These are phyloP conservation scores for Ephemerocybe angulata DNA, from an alignment of 768 basidiomycete genomes.

Conservation along the genomic window DNA sequence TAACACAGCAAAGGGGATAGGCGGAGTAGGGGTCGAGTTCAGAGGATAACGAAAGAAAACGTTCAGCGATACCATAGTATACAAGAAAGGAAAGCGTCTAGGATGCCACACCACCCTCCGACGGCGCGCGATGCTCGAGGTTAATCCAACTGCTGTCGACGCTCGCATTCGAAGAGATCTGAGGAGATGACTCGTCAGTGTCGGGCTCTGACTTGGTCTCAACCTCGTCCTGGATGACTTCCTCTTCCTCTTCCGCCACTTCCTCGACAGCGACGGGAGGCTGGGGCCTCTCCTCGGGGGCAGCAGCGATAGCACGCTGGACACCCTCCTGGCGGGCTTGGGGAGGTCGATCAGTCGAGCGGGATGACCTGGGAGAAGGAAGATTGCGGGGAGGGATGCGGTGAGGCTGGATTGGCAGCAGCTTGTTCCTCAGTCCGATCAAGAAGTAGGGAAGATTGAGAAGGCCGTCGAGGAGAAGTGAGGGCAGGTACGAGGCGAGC, in stretches of 20 bases:
- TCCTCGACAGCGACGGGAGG: not conserved
- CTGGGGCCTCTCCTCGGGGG: not conserved
- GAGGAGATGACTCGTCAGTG: conserved; percentile 44
- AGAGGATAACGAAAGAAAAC: not conserved
- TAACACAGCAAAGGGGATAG: not conserved
- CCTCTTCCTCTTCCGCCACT: not conserved
- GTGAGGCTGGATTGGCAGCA: conserved; percentile 51
- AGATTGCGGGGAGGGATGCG: conserved; percentile 31
- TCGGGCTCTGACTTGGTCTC: conserved; percentile 66
- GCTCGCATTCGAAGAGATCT: conserved; percentile 46
- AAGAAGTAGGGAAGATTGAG: conserved; percentile 65
- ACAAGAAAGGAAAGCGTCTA: not conserved
- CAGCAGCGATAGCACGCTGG: conserved; percentile 6
- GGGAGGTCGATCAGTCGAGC: not conserved
- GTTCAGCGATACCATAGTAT: not conserved
- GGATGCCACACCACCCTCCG: not conserved
- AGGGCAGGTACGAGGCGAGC: conserved; percentile 67
- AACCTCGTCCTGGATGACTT: conserved; percentile 19
- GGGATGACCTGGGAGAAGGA: conserved; percentile 14
- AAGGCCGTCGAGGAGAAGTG: conserved; percentile 57
- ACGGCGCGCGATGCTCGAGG: conserved; percentile 30
- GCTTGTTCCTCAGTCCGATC: conserved; percentile 56
- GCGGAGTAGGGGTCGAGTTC: not conserved
- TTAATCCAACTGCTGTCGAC: conserved; percentile 71
- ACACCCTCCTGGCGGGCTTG: not conserved